A percentile compares a stretch with the other conserved stretches of the same genome.
Conservation (phyloP, 2,329 filamentous ascomycete genomes). For the Ophiostoma piceae region DNA sequence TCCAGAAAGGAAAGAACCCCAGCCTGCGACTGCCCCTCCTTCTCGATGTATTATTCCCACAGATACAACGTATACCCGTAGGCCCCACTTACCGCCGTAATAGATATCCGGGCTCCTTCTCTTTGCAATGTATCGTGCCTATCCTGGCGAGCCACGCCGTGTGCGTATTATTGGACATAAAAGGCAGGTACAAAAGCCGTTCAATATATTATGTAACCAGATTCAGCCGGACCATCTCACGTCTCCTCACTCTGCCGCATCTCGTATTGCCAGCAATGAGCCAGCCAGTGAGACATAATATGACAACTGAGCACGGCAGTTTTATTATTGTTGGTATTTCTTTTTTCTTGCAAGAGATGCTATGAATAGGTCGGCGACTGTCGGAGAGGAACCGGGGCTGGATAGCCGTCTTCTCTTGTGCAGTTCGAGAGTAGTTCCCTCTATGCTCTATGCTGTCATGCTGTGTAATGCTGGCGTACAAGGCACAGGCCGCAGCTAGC, state of each 20-base stretch:
- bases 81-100: neutral
- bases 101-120: neutral
- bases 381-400: neutral
- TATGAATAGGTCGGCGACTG: neutral
- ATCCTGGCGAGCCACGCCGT: neutral
- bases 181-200: neutral
- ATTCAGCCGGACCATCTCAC: neutral
- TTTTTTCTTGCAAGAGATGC: neutral
- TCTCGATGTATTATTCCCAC: neutral
- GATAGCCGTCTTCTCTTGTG: neutral
- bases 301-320: neutral
- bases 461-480: too few relatives aligned
- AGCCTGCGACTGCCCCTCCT: slow-evolving; percentile 12
- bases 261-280: neutral
- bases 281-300: neutral
- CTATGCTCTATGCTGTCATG: too few relatives aligned
- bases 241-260: slow-evolving; percentile 3
- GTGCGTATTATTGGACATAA: neutral
- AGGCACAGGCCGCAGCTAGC: too few relatives aligned
- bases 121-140: neutral
- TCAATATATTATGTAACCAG: neutral
- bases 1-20: neutral
- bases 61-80: neutral
- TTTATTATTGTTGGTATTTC: neutral
- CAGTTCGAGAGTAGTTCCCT: too few relatives aligned